These are phyloP conservation scores for Solanum rostratum DNA, from an alignment of 257 asterid genomes.

Conservation along the genomic window DNA sequence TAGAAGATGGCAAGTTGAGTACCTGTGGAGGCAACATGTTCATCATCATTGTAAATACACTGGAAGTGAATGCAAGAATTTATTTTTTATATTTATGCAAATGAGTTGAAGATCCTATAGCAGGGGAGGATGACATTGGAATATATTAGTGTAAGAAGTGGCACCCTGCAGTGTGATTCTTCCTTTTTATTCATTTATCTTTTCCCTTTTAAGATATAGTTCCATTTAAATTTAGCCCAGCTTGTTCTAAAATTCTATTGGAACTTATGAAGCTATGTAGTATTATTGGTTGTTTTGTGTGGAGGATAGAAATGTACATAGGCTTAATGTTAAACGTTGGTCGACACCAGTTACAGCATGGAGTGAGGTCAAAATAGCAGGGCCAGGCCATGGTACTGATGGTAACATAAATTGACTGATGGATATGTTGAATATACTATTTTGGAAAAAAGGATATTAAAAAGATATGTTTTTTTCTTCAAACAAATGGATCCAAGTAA, in stretches of 20 bases:
- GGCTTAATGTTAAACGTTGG: background rate
- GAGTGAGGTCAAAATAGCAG: no score
- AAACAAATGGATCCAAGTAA: no score
- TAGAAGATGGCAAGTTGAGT: background rate
- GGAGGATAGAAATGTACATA: background rate
- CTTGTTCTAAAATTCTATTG: background rate
- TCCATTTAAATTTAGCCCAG: background rate
- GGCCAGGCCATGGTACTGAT: background rate
- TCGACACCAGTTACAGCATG: no score
- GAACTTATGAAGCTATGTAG: background rate
- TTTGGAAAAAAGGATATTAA: no score
- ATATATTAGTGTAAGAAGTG: slow-evolving; percentile 1
- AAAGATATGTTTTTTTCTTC: no score
- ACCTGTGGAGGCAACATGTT: background rate
- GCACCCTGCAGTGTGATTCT: slow-evolving; percentile 4
- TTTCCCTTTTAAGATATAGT: background rate
- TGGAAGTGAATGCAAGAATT: background rate
- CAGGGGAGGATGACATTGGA: no score
- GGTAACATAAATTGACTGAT: background rate
- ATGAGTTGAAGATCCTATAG: background rate
- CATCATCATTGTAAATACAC: background rate
- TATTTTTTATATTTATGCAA: slow-evolving; percentile 1
- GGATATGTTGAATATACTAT: no score
- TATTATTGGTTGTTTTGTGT: background rate
- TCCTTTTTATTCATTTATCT: background rate